Evolutionary conservation across 306 rosid species (phyloP).

Genomic region (Begonia masoniana): DNA sequence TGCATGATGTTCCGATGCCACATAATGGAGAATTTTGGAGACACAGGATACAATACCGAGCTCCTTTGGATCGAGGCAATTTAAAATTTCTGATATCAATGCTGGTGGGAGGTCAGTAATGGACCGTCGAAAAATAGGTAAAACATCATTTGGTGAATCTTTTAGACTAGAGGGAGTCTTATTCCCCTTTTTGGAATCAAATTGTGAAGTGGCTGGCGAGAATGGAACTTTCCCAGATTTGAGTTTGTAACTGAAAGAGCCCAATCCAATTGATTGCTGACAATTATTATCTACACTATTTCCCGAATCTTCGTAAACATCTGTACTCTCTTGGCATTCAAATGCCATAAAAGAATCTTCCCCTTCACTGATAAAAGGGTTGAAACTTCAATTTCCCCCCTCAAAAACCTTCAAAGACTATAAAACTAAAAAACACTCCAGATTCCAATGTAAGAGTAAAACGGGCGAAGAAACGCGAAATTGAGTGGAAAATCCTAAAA

Average conservation of each 20-base stretch:
- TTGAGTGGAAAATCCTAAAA: background rate
- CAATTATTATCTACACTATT: conserved; percentile 20
- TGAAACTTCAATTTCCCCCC: conserved; percentile 25
- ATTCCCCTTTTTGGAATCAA: conserved; percentile 29
- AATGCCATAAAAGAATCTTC: conserved; percentile 62
- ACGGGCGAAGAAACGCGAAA: background rate
- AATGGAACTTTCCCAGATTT: conserved; percentile 15
- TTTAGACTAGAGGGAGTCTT: conserved; percentile 15
- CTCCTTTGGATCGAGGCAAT: conserved; percentile 83
- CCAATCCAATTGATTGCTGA: conserved; percentile 22
- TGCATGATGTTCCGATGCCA: conserved; percentile 80
- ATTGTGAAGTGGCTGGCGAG: conserved; percentile 17
- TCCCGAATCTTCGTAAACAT: conserved; percentile 35
- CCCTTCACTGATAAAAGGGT: conserved; percentile 23
- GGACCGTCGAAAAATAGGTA: conserved; percentile 22
- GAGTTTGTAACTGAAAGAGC: conserved; percentile 13
- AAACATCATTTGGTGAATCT: conserved; percentile 25
- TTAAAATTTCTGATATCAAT: conserved; percentile 64
- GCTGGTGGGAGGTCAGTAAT: conserved; percentile 73
- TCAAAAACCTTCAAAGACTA: background rate
- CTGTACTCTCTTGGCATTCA: conserved; percentile 51
- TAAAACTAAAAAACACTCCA: background rate
- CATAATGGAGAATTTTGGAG: conserved; percentile 37
- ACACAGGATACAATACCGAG: conserved; percentile 81
- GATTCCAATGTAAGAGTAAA: too few relatives aligned